Evolutionary conservation across 148 eudicot species (phyloP).

Genomic region (Silene latifolia): DNA sequence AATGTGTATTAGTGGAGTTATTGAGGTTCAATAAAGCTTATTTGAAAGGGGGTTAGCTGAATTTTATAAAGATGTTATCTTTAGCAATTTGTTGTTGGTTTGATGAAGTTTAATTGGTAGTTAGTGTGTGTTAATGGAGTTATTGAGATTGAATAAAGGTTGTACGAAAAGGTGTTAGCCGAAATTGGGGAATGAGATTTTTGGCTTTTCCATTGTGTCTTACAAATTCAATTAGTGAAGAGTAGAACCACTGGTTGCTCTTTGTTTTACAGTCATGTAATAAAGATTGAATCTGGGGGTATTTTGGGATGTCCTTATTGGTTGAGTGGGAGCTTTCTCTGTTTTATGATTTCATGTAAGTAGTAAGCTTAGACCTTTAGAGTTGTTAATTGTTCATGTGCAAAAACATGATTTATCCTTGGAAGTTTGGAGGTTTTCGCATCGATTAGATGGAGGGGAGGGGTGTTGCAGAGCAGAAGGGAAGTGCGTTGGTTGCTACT

Average conservation of each 20-base stretch:
- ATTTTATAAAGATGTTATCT: background rate
- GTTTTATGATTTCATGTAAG: background rate
- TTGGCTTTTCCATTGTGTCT: background rate
- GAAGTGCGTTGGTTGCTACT: no score
- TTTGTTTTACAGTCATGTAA: background rate
- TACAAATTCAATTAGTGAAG: no score
- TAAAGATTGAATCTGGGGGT: background rate
- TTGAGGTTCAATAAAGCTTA: no score
- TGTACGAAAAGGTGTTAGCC: background rate
- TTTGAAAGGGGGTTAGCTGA: no score
- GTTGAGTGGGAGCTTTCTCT: background rate
- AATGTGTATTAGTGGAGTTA: no score
- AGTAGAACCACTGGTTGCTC: background rate
- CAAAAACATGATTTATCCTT: background rate
- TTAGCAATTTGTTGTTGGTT: background rate
- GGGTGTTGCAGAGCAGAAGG: background rate
- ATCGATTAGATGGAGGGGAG: background rate
- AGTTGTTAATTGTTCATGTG: background rate
- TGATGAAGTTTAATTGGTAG: background rate
- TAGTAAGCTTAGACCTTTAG: background rate
- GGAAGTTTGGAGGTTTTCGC: background rate
- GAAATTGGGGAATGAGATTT: background rate
- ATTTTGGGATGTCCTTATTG: background rate
- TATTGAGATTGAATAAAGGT: background rate
- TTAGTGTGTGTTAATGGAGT: background rate